phyloP scores from a whole-genome alignment of 1,139 yeast genomes.

The Kodamaea anthophila region DNA sequence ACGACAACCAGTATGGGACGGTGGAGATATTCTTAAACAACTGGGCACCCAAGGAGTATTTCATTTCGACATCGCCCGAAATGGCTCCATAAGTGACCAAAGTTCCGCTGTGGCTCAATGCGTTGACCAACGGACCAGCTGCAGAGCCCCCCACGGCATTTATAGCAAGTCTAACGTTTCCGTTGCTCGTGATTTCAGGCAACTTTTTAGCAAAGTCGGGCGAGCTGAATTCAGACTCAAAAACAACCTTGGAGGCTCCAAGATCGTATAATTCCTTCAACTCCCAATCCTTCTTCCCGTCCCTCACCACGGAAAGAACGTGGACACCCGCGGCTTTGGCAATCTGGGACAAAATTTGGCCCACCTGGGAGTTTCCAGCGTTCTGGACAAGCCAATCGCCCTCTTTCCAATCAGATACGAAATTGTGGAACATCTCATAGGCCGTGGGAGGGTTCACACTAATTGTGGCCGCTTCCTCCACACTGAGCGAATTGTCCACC shows the following conservation, averaged over 20 bases:
- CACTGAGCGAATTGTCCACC: slow-evolving; percentile 14
- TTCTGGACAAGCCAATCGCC: slow-evolving; percentile 31
- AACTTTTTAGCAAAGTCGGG: slow-evolving; percentile 10
- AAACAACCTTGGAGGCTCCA: slow-evolving; percentile 30
- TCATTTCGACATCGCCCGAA: slow-evolving; percentile 9
- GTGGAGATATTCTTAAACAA: slow-evolving; percentile 16
- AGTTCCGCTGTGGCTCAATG: slow-evolving; percentile 21
- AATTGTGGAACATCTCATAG: slow-evolving; percentile 24
- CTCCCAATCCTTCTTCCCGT: slow-evolving; percentile 22
- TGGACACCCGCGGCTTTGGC: slow-evolving; percentile 20
- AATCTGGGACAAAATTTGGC: slow-evolving; percentile 24
- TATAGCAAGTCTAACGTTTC: slow-evolving; percentile 25
- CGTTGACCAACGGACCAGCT: slow-evolving; percentile 17
- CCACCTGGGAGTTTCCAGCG: slow-evolving; percentile 31
- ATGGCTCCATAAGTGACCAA: slow-evolving; percentile 27
- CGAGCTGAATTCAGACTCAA: slow-evolving; percentile 16
- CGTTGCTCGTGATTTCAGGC: slow-evolving; percentile 11
- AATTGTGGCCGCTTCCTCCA: slow-evolving; percentile 28
- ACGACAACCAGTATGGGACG: slow-evolving; percentile 16
- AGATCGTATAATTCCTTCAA: slow-evolving; percentile 17
- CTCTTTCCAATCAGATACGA: slow-evolving; percentile 22
- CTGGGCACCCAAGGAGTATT: slow-evolving; percentile 12
- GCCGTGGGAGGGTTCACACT: slow-evolving; percentile 32
- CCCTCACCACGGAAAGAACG: slow-evolving; percentile 24
- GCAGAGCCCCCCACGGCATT: slow-evolving; percentile 25